Evolutionary conservation across 306 rosid genomes (phyloP), one percentile per base, ranked within the genome.

Genomic region (Styphnolobium japonicum): DNA sequence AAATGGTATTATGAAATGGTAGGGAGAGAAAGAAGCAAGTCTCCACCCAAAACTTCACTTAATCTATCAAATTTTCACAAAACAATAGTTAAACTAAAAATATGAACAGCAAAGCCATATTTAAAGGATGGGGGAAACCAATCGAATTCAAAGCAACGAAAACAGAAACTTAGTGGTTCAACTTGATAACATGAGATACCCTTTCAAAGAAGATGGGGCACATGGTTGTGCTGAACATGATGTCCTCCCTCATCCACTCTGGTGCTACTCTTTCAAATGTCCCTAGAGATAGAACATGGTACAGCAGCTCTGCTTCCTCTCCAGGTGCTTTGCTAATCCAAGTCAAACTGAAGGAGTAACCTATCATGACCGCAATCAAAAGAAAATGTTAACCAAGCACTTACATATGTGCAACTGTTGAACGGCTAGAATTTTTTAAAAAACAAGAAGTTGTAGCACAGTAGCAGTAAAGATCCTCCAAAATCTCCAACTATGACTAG

Each of bases 181-280:
- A 82, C 71, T 90, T 92, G 71, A 93, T 83, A 39, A 91, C 92
- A 73, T 67, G 83, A 16, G 88, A 87, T 62, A 95, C 75, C 84
- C 93, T 87, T 82, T 90, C 89, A 11, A 92, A 93, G 89, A 95
- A 93, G 69, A 82, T 80, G 22, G 93, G 89, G 57, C 90, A 92
- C 99, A 95, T 95, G 73, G 82, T 88, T 62, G 89, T 84, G 81
- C 96, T 95, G 90, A 95, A 93, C 85, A 87, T 84, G 77, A 93
- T 89, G 70, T 80, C 92, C 40, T 89, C 98, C 81, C 86, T 87
- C 98, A 93, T 93, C 99, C 99, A 95, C 77, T 87, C 96, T 53
- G 98, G 99, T 4, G 94, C 99, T 55, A 86, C 90, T 80, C 92
- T 90, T 87, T 91, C 99, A 48, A 95, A 88, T 29, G 93, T 84